A percentile compares a stretch with the other conserved stretches of the same genome.
These are phyloP conservation scores for Elsinoe australis DNA, from an alignment of 2,329 filamentous ascomycete genomes.

Conservation along the genomic window DNA sequence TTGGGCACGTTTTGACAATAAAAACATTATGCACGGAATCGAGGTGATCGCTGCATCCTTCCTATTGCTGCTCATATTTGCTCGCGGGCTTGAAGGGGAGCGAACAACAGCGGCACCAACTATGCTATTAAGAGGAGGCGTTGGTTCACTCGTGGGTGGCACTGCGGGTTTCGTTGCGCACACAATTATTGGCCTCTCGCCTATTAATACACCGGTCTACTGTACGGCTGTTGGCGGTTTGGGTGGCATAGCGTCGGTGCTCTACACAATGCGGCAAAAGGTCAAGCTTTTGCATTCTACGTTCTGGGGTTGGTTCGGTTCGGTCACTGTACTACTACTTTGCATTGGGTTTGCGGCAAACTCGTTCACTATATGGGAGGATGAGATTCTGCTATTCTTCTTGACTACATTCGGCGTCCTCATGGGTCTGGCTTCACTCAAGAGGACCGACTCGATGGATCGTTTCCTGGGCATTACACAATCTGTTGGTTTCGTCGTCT, in stretches of 20 bases:
- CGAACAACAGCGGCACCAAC: slow-evolving; percentile 46
- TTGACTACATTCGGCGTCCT: slow-evolving; percentile 76
- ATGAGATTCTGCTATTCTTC: slow-evolving; percentile 88
- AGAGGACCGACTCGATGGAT: slow-evolving; percentile 59
- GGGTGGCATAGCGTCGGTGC: slow-evolving; percentile 34
- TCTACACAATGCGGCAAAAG: slow-evolving; percentile 35
- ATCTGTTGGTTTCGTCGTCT: slow-evolving; percentile 69
- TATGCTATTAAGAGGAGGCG: slow-evolving; percentile 45
- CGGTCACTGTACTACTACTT: slow-evolving; percentile 74
- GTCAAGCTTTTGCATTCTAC: slow-evolving; percentile 54
- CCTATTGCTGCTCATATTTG: slow-evolving; percentile 63
- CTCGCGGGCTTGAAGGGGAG: slow-evolving; percentile 49
- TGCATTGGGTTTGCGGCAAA: slow-evolving; percentile 95
- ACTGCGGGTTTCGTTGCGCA: slow-evolving; percentile 26
- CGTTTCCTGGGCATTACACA: slow-evolving; percentile 75
- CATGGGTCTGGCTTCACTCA: slow-evolving; percentile 66
- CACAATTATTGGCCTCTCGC: slow-evolving; percentile 28
- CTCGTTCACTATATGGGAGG: slow-evolving; percentile 98
- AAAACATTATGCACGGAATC: slow-evolving; percentile 77
- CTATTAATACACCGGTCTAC: slow-evolving; percentile 36
- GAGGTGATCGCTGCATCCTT: slow-evolving; percentile 61
- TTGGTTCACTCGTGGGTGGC: slow-evolving; percentile 30
- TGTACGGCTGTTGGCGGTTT: slow-evolving; percentile 35
- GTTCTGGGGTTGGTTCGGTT: slow-evolving; percentile 84
- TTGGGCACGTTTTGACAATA: slow-evolving; percentile 88